Base-by-base conservation (phyloP, 148 eudicot species). In the Mesembryanthemum crystallinum region DNA sequence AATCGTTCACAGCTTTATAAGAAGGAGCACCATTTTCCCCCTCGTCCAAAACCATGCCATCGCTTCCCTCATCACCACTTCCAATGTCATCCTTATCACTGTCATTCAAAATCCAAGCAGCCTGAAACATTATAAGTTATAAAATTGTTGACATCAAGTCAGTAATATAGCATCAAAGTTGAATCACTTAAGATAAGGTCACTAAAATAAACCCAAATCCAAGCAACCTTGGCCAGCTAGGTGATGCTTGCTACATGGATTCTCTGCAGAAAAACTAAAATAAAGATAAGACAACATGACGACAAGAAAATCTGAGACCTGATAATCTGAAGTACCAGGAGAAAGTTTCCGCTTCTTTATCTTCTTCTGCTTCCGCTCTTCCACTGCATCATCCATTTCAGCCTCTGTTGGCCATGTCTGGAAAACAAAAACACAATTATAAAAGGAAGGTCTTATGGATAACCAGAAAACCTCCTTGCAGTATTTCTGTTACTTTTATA, bases 331-430 rank as follows among this genome's bases (percentile, higher is more conserved):
- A 37, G 94, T 96, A 51, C 95, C 97, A 60, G 67, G 76, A 72
- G 98, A 97, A 71, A 92, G 83, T 58, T 52, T 79, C 81, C 79
- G 87, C 81, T 85, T 92, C 76, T 81, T 92, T 37, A 78, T 64
- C 80, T 85, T 87, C 77, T 83, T 92, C 80, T 85, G 91, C 80
- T 82, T 78, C 54, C 82, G 82, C 73, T 82, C 83, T 78, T 80
- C 88, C 72, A 89, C 94, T 62, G 99, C 99, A 78, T 91, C 97
- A 47, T 84, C 91, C 98, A 96, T 92, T 83, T 96, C 99, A 69
- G 88, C 94, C 86, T 91, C 97, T 29, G 99, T 92, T 60, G 99
- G 99, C 98, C 98, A 96, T 55, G 99, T 96, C 99, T 96, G 75
- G 76, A n/a, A 32, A 78, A 63, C 58, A 68, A 63, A 79, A 25